phyloP scores from a whole-genome alignment of 169 alveolate genomes.

The Plasmodium fragile region DNA sequence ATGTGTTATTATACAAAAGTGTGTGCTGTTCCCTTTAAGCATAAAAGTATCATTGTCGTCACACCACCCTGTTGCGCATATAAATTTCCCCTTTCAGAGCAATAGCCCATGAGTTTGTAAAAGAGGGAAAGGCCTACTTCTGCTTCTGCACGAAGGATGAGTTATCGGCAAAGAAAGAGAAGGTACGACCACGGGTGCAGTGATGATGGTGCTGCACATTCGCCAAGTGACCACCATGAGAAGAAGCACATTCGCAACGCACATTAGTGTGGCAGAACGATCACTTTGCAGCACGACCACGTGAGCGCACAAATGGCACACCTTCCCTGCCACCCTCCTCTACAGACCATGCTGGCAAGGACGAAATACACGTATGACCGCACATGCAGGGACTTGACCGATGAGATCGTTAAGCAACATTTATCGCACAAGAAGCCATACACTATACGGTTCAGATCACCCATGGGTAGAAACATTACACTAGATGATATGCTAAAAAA shows the following conservation, averaged over 20 bases:
- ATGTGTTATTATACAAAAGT: background rate
- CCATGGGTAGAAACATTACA: constrained; percentile 30
- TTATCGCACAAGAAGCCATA: constrained; percentile 11
- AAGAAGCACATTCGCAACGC: background rate
- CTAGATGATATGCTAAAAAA: constrained; percentile 49
- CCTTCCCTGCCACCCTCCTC: constrained; percentile 43
- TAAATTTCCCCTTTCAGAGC: constrained; percentile 52
- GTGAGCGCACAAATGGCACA: background rate
- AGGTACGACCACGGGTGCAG: constrained; percentile 46
- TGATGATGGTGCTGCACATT: constrained; percentile 1
- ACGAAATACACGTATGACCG: constrained; percentile 45
- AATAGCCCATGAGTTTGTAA: constrained; percentile 81
- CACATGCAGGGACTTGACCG: constrained; percentile 26
- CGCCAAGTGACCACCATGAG: constrained; percentile 27
- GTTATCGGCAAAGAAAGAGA: constrained; percentile 68
- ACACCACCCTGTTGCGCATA: background rate
- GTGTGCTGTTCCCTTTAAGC: background rate
- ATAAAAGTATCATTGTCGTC: background rate
- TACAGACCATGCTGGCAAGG: constrained; percentile 10
- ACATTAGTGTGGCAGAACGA: background rate
- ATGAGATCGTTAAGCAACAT: constrained; percentile 2
- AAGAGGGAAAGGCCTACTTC: constrained; percentile 82
- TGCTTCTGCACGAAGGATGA: constrained; percentile 86
- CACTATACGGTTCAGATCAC: constrained; percentile 62
- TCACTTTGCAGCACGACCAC: background rate